phyloP scores from a whole-genome alignment of 805 yeast genomes.

The Yarrowia deformans region DNA sequence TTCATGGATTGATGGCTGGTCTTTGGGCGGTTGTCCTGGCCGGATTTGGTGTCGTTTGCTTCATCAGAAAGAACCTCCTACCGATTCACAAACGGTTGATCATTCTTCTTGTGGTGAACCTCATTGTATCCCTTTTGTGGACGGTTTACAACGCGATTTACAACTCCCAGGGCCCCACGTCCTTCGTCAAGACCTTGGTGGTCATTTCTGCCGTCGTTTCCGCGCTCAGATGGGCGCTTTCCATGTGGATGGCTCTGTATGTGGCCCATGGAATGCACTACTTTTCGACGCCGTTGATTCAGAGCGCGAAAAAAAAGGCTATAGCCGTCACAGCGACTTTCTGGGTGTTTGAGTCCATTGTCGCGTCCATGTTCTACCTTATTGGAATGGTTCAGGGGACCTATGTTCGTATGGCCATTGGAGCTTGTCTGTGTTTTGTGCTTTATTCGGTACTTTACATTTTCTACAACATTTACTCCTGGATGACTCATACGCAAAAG shows the following conservation, averaged over 20 bases:
- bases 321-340: conserved; percentile 18
- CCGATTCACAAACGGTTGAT: conserved; percentile 10
- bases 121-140: neutral
- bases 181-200: neutral
- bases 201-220: conserved; percentile 8
- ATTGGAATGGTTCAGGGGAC: conserved; percentile 29
- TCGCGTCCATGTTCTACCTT: conserved; percentile 29
- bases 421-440: conserved; percentile 29
- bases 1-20: neutral
- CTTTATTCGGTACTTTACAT: conserved; percentile 4
- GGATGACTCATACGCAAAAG: conserved; percentile 21
- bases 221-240: conserved; percentile 8
- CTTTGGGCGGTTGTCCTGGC: neutral
- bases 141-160: conserved; percentile 1
- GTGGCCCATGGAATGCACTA: conserved; percentile 33
- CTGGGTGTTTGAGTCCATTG: conserved; percentile 21
- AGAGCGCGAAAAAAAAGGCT: conserved; percentile 17
- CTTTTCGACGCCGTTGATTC: conserved; percentile 16
- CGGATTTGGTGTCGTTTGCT: conserved; percentile 2
- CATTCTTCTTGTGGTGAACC: neutral
- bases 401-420: conserved; percentile 25
- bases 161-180: neutral
- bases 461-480: conserved; percentile 13
- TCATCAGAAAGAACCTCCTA: neutral
- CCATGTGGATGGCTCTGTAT: conserved; percentile 6